Conservation (phyloP, 116 monocot genomes). For the Iris pallida region DNA sequence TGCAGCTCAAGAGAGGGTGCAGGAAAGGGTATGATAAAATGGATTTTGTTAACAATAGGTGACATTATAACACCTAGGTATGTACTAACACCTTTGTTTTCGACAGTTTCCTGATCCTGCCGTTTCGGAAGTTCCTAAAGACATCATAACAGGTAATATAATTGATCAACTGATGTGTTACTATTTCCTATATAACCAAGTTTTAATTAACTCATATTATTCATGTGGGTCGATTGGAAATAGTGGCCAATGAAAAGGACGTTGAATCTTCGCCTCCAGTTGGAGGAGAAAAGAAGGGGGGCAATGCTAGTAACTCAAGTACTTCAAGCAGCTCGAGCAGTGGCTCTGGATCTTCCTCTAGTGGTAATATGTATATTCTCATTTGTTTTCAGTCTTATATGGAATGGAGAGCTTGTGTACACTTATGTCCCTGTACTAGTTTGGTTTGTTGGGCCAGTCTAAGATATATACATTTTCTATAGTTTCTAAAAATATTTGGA, state of each 20-base stretch:
- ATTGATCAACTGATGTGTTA: neutral
- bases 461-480: neutral
- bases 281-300: conserved; percentile 24
- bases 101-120: conserved; percentile 27
- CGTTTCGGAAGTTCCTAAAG: conserved; percentile 23
- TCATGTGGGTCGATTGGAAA: conserved; percentile 2
- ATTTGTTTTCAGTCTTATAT: neutral
- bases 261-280: conserved; percentile 26
- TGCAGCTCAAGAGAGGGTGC: conserved; percentile 3
- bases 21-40: conserved; percentile 13
- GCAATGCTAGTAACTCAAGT: conserved; percentile 41
- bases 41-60: neutral
- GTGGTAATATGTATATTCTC: conserved; percentile 21
- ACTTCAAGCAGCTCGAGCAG: conserved; percentile 57
- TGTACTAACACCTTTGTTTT: conserved; percentile 1
- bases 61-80: neutral
- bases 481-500: neutral
- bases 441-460: neutral
- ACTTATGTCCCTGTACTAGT: neutral
- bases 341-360: conserved; percentile 53
- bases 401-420: neutral
- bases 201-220: conserved; percentile 3
- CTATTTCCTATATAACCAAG: neutral
- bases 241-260: conserved; percentile 28
- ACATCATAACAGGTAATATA: conserved; percentile 24